A percentile compares a stretch with the other conserved stretches of the same genome.
Conservation (phyloP, 352 stramenopile genomes). For the Blastocystis sp. region DNA sequence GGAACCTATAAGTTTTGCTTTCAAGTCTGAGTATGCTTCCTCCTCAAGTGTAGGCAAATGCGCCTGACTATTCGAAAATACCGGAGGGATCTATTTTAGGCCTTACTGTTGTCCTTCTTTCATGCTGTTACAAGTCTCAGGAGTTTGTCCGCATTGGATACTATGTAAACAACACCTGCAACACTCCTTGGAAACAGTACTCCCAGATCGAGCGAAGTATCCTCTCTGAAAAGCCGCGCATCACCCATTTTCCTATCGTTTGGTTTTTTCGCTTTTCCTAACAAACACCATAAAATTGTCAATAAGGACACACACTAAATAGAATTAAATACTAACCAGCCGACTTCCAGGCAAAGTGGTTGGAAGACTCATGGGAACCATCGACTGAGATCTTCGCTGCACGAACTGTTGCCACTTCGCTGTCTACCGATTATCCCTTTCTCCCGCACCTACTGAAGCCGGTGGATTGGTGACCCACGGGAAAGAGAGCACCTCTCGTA, state of each 20-base stretch:
- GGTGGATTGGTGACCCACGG: conserved; percentile 46
- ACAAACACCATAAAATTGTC: no score
- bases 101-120: conserved; percentile 94
- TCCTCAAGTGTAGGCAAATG: conserved; percentile 72
- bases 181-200: not conserved
- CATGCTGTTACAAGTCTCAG: conserved; percentile 88
- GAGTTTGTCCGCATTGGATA: conserved; percentile 94
- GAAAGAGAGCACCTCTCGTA: conserved; percentile 13
- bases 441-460: not conserved
- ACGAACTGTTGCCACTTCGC: not conserved
- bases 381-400: not conserved
- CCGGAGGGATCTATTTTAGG: conserved; percentile 89
- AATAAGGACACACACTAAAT: not conserved
- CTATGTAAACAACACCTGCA: conserved; percentile 97
- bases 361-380: conserved; percentile 36
- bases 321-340: not conserved
- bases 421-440: not conserved
- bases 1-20: conserved; percentile 98
- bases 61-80: conserved; percentile 82
- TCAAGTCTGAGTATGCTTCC: conserved; percentile 64
- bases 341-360: conserved; percentile 28
- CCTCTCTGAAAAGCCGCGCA: conserved; percentile 89
- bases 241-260: conserved; percentile 88
- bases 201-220: conserved; percentile 75
- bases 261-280: conserved; percentile 68